Base-by-base conservation (phyloP, 179 eudicot genomes). In the Camellia oleifera region DNA sequence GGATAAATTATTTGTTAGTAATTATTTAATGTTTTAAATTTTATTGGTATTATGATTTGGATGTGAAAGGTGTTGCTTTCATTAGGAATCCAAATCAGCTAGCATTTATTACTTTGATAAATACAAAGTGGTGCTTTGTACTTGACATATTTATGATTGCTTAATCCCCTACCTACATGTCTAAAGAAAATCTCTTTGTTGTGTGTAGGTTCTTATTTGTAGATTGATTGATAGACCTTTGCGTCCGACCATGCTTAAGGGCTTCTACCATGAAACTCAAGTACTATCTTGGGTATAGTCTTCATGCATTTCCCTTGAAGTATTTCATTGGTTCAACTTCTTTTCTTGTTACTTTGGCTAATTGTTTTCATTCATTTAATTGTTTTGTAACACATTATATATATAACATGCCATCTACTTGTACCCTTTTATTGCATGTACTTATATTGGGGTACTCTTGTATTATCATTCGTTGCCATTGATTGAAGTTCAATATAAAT, bases 211-310 rank as follows among this genome's bases (percentile, higher is more conserved):
- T 89, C 97, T 94, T 74, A 89, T 93, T 80, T 97, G 99, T 86
- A 91, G 99, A 86, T 83, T 97, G 89, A 97, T 97, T 79, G 99
- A 97, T 85, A 95, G 99, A 89, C 99, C 99, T 76, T 81, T 97
- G 83, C 97, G 99, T 20, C 93, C 99, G 32, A 97, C 99, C 75
- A 95, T 97, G 98, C 92, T 76, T 5, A 95, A 91, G 85, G 99
- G 99, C 76, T 97, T 97, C 86, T 93, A 97, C 87, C 97, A 95
- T 81, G 99, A 97, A 82, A 97, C 97, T 75, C 99, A 97, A 81
- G 85, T 97, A 83, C 81, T 97, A 83, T 97, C 99, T 83, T 97
- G 97, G 99, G 99, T 97, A 91, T 83, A 85, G 40, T 81, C 56
- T 62, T 15, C 45, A 0, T 42, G 48, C 62, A 53, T 26, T 53